Conservation (phyloP, 139 green algal genomes). For the Coelastrella sp. region DNA sequence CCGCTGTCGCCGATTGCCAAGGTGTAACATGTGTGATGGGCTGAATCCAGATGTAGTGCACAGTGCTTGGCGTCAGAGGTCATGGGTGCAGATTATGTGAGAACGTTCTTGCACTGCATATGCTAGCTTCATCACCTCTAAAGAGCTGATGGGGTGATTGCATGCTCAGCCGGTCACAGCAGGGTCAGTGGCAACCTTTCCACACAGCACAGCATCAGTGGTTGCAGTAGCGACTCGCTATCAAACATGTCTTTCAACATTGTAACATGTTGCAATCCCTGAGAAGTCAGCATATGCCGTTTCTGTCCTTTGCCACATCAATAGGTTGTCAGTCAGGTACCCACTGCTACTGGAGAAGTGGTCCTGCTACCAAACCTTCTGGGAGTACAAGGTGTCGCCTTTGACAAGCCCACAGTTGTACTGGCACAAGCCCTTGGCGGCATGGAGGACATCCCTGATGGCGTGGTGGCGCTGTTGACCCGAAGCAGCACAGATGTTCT, state of each 20-base stretch:
- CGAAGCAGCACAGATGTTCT: constrained; percentile 83
- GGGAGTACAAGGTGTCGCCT: constrained; percentile 73
- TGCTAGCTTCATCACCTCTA: too few relatives aligned
- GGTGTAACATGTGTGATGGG: too few relatives aligned
- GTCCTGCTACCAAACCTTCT: constrained; percentile 60
- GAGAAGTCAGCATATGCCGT: neutral
- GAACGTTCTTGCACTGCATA: too few relatives aligned
- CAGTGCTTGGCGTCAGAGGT: too few relatives aligned
- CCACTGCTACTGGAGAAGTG: constrained; percentile 52
- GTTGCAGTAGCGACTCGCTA: too few relatives aligned
- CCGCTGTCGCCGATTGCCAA: too few relatives aligned
- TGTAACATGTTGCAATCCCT: neutral
- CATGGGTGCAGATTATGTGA: too few relatives aligned
- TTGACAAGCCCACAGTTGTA: constrained; percentile 64
- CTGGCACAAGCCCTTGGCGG: constrained; percentile 75
- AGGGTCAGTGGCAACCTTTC: too few relatives aligned
- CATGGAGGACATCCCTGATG: constrained; percentile 92
- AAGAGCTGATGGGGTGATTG: too few relatives aligned
- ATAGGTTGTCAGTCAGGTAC: constrained; percentile 75
- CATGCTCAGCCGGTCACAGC: too few relatives aligned
- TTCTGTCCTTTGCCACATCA: neutral
- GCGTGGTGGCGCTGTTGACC: constrained; percentile 83
- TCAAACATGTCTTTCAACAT: neutral
- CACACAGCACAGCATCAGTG: too few relatives aligned
- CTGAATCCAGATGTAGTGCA: too few relatives aligned